A percentile compares a stretch with the other conserved stretches of the same genome.
Evolutionary conservation across 2,329 filamentous ascomycete genomes (phyloP).

Genomic region (Fusarium incarnatum): DNA sequence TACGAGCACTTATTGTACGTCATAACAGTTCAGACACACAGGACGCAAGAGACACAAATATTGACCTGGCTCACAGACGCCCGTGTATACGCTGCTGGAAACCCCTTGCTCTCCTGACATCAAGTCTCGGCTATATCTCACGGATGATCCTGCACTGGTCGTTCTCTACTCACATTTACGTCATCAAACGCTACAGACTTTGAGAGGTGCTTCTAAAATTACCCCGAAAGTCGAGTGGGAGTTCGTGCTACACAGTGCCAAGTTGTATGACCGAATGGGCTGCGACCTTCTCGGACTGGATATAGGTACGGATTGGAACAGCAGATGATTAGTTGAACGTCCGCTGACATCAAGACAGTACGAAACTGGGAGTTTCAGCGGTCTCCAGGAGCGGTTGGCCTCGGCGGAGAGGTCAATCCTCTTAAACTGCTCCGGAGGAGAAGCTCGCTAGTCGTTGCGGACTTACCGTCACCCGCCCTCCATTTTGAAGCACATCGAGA

Average conservation of each 20-base stretch:
- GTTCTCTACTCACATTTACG: conserved; percentile 89
- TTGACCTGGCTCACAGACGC: conserved; percentile 65
- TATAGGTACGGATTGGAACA: conserved; percentile 68
- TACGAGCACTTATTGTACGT: conserved; percentile 82
- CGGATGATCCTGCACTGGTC: conserved; percentile 90
- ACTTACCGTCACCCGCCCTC: conserved; percentile 65
- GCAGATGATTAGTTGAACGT: background rate
- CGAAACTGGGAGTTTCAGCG: conserved; percentile 84
- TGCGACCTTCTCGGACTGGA: conserved; percentile 91
- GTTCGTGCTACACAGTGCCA: conserved; percentile 87
- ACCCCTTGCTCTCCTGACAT: conserved; percentile 76
- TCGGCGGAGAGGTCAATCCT: conserved; percentile 69
- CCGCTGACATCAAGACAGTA: conserved; percentile 59
- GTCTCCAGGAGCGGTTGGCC: conserved; percentile 49
- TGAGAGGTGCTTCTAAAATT: conserved; percentile 86
- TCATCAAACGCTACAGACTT: conserved; percentile 82
- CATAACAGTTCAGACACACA: background rate
- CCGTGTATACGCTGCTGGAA: conserved; percentile 79
- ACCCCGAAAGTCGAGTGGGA: conserved; percentile 85
- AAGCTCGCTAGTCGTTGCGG: conserved; percentile 83
- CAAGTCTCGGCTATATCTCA: conserved; percentile 82
- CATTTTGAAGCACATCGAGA: conserved; percentile 56
- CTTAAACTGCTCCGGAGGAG: conserved; percentile 75
- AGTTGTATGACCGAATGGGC: conserved; percentile 89
- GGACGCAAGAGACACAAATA: background rate